phyloP scores from a whole-genome alignment of 371 early-diverging fungal genomes.

The Blakeslea trispora region DNA sequence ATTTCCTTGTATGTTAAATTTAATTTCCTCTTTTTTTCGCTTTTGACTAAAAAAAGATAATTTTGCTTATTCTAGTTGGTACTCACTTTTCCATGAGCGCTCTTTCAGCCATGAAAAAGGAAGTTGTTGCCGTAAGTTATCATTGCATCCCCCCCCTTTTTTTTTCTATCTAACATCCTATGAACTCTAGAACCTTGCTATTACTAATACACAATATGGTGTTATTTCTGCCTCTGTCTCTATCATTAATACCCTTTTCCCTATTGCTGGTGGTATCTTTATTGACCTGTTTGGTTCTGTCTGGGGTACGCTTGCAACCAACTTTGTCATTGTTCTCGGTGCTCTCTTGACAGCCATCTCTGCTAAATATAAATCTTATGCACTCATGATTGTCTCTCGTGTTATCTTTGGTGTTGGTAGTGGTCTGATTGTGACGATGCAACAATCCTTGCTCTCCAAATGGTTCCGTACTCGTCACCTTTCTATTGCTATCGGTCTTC shows the following conservation, averaged over 20 bases:
- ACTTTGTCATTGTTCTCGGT: constrained; percentile 60
- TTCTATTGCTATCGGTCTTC: constrained; percentile 64
- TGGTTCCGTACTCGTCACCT: constrained; percentile 73
- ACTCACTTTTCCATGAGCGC: constrained; percentile 78
- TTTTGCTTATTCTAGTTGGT: constrained; percentile 51
- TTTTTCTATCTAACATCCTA: not conserved
- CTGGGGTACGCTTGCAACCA: constrained; percentile 66
- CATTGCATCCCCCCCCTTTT: too few relatives aligned
- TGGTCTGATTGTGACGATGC: constrained; percentile 69
- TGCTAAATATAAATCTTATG: constrained; percentile 51
- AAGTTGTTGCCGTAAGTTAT: constrained; percentile 26
- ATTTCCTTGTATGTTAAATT: constrained; percentile 54
- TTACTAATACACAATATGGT: constrained; percentile 72
- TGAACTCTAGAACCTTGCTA: constrained; percentile 57
- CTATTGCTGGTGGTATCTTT: constrained; percentile 72
- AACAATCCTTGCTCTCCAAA: constrained; percentile 72
- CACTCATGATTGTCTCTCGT: constrained; percentile 68
- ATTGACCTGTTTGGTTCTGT: constrained; percentile 72
- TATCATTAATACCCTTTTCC: constrained; percentile 71
- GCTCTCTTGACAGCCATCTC: constrained; percentile 65
- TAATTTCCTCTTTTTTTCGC: constrained; percentile 6
- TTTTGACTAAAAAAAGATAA: not conserved
- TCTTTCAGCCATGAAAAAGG: constrained; percentile 63
- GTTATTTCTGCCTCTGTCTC: constrained; percentile 71
- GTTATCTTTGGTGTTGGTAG: constrained; percentile 74